Evolutionary conservation across 371 early-diverging fungal genomes (phyloP).

Genomic region (Rhizopus stolonifer): DNA sequence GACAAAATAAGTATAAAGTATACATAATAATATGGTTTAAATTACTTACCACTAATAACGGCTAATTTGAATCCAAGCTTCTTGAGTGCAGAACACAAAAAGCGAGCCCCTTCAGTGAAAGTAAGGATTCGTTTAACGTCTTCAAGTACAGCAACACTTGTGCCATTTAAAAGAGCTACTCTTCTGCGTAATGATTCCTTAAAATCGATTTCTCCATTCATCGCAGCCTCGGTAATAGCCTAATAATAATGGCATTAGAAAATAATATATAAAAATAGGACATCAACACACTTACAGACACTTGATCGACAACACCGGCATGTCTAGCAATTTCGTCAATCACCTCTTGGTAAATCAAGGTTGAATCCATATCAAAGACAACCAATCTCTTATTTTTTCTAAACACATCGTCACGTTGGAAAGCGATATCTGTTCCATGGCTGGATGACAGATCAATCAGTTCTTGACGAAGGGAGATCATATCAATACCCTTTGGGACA

Average conservation of each 20-base stretch:
- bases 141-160: conserved; percentile 78
- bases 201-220: conserved; percentile 96
- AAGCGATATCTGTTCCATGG: conserved; percentile 79
- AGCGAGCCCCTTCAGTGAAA: conserved; percentile 91
- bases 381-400: conserved; percentile 89
- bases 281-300: conserved; percentile 67
- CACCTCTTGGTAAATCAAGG: conserved; percentile 96
- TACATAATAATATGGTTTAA: background rate
- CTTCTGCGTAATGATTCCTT: conserved; percentile 87
- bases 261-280: background rate
- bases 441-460: conserved; percentile 69
- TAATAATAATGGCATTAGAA: conserved; percentile 16
- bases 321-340: conserved; percentile 96
- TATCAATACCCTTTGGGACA: conserved; percentile 65
- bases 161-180: conserved; percentile 86
- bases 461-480: conserved; percentile 63
- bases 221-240: conserved; percentile 94
- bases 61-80: conserved; percentile 91
- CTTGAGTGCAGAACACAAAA: conserved; percentile 86
- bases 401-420: conserved; percentile 87
- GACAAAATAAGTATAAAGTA: no score
- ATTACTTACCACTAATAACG: conserved; percentile 79
- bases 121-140: conserved; percentile 70
- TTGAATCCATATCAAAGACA: conserved; percentile 98
- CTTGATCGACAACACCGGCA: conserved; percentile 89